Base-by-base conservation (phyloP, 73 alveolate species). In the Vitrella brassicaformis region DNA sequence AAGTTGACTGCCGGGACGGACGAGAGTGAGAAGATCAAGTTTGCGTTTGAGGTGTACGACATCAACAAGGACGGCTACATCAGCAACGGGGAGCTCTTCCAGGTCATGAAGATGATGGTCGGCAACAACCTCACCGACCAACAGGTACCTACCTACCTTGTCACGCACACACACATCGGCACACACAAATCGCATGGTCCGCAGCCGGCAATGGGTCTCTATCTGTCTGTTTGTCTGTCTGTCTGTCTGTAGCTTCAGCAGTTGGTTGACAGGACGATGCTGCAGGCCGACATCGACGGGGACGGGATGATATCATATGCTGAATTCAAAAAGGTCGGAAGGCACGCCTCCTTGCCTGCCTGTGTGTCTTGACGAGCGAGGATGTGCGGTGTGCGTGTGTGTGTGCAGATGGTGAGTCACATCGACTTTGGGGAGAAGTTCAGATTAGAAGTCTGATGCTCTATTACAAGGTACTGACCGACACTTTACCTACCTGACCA, bases 21-120 rank as follows among this genome's bases (percentile, higher is more conserved):
- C 30, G 80, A 78, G 73, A 82, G 47, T 30, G 78, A 79, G 75
- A 79, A 79, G 81, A 78, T 67, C 28, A 69, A 71, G 39, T 73
- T 79, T 28, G 86, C 86, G 28, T 79, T 79, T 31, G 81, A 75
- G 30, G 69, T 79, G 75, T 79, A 79, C 47, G 86, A 79, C 32
- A 75, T 79, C 71, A 79, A 79, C 68, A 79, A 71, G 76, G 86
- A 64, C 39, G 86, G 86, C 10, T 79, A 47, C 72, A 79, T 79
- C 70, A 71, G 82, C 66, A 79, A 79, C 67, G 86, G 86, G 30
- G 86, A 79, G 71, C 76, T 79, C 67, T 79, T 79, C 31, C 69
- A 86, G 74, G 97, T 93, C 64, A 94, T 95, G 81, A 91, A 95
- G 83, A 95, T 95, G 99, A 89, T 95, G 95, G 99, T 95, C 31